Base-by-base conservation (phyloP, 2,329 filamentous ascomycete species). In the Sclerotiophoma versabilis region DNA sequence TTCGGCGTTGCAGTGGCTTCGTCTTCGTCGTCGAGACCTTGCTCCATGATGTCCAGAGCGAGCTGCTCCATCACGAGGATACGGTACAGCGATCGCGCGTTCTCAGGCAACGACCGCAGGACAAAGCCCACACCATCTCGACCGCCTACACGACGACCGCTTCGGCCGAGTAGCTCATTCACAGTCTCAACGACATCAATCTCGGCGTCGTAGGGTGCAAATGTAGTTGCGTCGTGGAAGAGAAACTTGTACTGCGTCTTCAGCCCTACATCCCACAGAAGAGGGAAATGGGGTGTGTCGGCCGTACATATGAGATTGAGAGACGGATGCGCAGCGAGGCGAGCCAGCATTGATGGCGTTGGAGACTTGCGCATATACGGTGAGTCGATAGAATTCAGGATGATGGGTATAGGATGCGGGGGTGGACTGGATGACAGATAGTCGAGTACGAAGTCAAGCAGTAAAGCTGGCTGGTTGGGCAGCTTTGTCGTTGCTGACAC, bases 151-250 rank as follows among this genome's bases (percentile, higher is more conserved):
- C 91, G 86, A 45, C 90, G 83, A 19, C 91, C 87, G 65, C 88
- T 92, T 48, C 92, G 86, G 39, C 93, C 92, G 0, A 98, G 84
- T 0, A 97, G 83, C 66, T 91, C 88, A 72, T 96, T 91, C 12
- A 98, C 92, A 59, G 92, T 90, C 72, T 98, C 92, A 3, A 98
- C 92, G 2, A 91, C 87, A 67, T 96, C 91, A 7, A 92, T 78
- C 72, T 96, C 92, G 10, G 83, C 82, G 10, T 83, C 80, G 64
- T 90, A 91, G 0, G 91, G 83, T 0, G 84, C 81, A 70, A 96
- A 97, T 0, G 95, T 98, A 1, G 95, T 98, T 67, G 89, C 89
- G 77, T 99, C 93, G 77, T 99, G 95, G 76, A 96, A 97, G 23
- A 92, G 80, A 64, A 97, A 93, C 72, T 90, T 90, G 76, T 93